Base-by-base conservation (phyloP, 1,284 basidiomycete species). In the Cryptococcus sp. region DNA sequence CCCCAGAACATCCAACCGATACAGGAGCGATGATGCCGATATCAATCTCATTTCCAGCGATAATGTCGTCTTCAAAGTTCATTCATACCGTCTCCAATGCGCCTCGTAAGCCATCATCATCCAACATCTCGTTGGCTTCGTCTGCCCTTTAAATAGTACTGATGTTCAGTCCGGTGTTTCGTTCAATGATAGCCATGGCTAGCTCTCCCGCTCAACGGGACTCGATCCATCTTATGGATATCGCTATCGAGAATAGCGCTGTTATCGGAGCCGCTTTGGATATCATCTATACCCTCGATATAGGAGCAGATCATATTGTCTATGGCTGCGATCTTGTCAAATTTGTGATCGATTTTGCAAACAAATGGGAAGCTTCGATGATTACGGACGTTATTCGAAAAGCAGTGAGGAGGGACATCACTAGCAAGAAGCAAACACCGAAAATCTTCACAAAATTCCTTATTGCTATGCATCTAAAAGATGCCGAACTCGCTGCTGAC, bases 41-140 rank as follows among this genome's bases (percentile, higher is more conserved):
- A 21, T 48, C 23, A 48, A 21, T 18, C 28, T 52, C 25, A 22
- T 48, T 16, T 47, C 45, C 46, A 44, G 24, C n/a, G 50, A 52
- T 37, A 22, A 25, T 1, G 18, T 31, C 2, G 14, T 22, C 2
- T 43, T 52, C 45, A 47, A 44, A 31, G 40, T 52, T 2, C 28
- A 48, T 7, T 43, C 45, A 5, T 44, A 48, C 25, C 22, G 41
- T 14, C 31, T 52, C 10, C 32, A 52, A 47, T 25, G 22, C n/a
- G 23, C 39, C 24, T 46, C 36, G 50, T 42, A 22, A 36, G 45
- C 45, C 18, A 14, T 11, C 28, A 28, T 11, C 28, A 28, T 28
- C 28, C 11, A 28, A 5, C 5, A 28, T 28, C 28, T 28, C 28
- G 28, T 5, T 28, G 28, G 28, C 28, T 28, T 11, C 4, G 28